A percentile compares a stretch with the other conserved stretches of the same genome.
Conservation (phyloP, 1,139 yeast species). For the Saccharomyces hybrid region DNA sequence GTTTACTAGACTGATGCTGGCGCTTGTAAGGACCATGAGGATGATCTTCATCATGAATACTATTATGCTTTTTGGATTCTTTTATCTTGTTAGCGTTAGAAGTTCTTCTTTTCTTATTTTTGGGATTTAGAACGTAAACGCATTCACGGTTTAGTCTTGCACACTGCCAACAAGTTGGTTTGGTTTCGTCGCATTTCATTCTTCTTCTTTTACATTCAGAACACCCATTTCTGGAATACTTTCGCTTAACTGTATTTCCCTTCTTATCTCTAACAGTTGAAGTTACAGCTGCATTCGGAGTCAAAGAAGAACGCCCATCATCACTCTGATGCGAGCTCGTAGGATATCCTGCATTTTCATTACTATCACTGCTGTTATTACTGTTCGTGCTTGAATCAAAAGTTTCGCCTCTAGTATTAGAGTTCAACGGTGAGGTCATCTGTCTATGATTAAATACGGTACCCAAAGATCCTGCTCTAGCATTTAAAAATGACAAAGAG, state of each 20-base stretch:
- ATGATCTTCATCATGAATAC: neutral
- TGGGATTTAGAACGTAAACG: constrained; percentile 30
- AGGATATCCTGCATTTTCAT: neutral
- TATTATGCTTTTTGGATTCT: neutral
- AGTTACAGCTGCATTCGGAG: constrained; percentile 8
- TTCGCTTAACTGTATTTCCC: constrained; percentile 23
- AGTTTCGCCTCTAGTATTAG: neutral
- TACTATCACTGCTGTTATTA: neutral
- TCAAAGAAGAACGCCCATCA: neutral
- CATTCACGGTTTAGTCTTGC: constrained; percentile 35
- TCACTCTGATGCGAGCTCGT: neutral
- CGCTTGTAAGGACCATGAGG: neutral
- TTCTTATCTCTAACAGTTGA: constrained; percentile 14
- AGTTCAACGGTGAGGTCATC: neutral
- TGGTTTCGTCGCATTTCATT: constrained; percentile 49
- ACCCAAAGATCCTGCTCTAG: constrained; percentile 4
- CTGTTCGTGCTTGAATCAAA: neutral
- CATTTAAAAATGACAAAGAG: constrained; percentile 9
- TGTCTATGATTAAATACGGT: constrained; percentile 3
- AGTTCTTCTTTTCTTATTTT: constrained; percentile 25
- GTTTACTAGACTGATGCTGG: neutral
- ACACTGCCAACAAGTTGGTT: constrained; percentile 48
- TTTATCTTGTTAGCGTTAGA: neutral
- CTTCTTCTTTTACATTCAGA: constrained; percentile 37
- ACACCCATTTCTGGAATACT: constrained; percentile 35